Evolutionary conservation across 176 grass and related monocot genomes (phyloP), one percentile per base, ranked within the genome.

Genomic region (Puccinellia tenuiflora): DNA sequence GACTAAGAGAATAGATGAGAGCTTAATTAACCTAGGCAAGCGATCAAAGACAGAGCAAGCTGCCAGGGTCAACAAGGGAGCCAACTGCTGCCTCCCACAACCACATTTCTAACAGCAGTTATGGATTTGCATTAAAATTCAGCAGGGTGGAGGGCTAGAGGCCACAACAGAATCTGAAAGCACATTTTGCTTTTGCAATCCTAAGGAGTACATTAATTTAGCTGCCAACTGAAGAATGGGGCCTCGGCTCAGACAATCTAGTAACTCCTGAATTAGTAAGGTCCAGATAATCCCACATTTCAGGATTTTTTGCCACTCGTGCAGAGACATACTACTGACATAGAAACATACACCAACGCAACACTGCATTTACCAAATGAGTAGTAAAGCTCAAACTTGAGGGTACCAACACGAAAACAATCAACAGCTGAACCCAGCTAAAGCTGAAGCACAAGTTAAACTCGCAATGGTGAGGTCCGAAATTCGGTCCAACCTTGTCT

Each of bases 21-120:
- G 5, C 48, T 76, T 89, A 39, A 77, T 77, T 70, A 87, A 82
- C 30, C 33, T 51, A 60, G 28, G 64, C 51, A 83, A 62, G 63
- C 29, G 11, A 80, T 37, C 37, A 18, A n/a, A n/a, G 17, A 69
- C 16, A 85, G 55, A 81, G 51, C 14, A 77, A 52, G 71, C 12
- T 73, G 26, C 73, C 22, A 39, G 6, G 16, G 57, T 76, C 34
- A 74, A 83, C 73, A 86, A 55, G 26, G 82, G 57, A 78, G 56
- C 82, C 51, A 85, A 60, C 37, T 50, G 68, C 40, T 51, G 30
- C 3, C 59, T 81, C 86, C 69, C 76, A 81, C 60, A 33, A 75
- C 75, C 48, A 79, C n/a, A n/a, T n/a, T n/a, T n/a, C n/a, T n/a
- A n/a, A n/a, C n/a, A n/a, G n/a, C n/a, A n/a, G n/a, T n/a, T 85